phyloP scores from a whole-genome alignment of 139 green algal genomes.

The Diplosphaera chodatii region DNA sequence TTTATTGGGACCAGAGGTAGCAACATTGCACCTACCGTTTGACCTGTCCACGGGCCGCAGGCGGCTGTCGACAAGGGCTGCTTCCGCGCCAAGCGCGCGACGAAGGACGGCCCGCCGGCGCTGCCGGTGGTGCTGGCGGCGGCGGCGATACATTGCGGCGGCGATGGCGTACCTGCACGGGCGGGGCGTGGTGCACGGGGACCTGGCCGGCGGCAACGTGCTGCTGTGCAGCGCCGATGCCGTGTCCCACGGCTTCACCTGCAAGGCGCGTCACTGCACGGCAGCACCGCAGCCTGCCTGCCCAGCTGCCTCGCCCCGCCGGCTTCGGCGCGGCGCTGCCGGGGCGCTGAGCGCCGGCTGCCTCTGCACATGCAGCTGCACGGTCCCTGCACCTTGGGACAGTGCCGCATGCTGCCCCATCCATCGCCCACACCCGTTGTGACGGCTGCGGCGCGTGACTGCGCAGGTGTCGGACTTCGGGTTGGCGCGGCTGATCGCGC shows the following conservation, averaged over 20 bases:
- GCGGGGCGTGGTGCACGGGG: slow-evolving; percentile 35
- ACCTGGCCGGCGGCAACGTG: slow-evolving; percentile 44
- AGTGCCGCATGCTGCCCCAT: too few relatives aligned
- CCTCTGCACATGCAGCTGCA: too few relatives aligned
- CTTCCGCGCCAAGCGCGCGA: not conserved
- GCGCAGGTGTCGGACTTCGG: slow-evolving; percentile 62
- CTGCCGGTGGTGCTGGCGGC: slow-evolving; percentile 7
- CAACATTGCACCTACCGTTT: too few relatives aligned
- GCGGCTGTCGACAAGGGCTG: slow-evolving; percentile 11
- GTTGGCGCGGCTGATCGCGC: slow-evolving; percentile 36
- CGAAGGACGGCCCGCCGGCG: not conserved
- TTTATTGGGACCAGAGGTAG: too few relatives aligned
- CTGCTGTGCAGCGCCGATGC: slow-evolving; percentile 21
- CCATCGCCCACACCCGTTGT: too few relatives aligned
- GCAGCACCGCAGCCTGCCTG: not conserved
- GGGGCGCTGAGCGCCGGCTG: too few relatives aligned
- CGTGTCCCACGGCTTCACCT: slow-evolving; percentile 30
- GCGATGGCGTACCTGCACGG: slow-evolving; percentile 40
- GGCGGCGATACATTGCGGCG: slow-evolving; percentile 21
- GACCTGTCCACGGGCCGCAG: too few relatives aligned
- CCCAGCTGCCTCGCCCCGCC: too few relatives aligned
- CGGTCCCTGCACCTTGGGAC: too few relatives aligned
- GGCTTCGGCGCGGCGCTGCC: too few relatives aligned
- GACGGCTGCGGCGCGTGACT: too few relatives aligned
- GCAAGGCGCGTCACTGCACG: slow-evolving; percentile 15